Percentiles rank a stretch among this genome's conserved stretches.
Conservation (phyloP, 2,329 filamentous ascomycete species). For the Penicillium sp. region DNA sequence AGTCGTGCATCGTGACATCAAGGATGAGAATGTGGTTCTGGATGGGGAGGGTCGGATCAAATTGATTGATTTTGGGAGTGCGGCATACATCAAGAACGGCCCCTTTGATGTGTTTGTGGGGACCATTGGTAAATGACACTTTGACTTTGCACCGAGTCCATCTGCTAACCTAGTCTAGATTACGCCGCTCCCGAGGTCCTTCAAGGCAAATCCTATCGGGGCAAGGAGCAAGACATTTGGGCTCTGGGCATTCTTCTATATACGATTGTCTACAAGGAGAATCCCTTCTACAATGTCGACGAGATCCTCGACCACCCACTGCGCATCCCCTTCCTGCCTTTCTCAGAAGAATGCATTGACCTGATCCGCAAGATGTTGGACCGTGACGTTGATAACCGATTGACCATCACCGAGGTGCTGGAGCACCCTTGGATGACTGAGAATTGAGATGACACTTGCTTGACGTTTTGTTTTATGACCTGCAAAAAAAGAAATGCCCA, state of each 20-base stretch:
- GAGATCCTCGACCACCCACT: constrained; percentile 98
- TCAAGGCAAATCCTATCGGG: constrained; percentile 82
- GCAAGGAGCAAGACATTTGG: constrained; percentile 98
- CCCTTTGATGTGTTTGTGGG: constrained; percentile 99
- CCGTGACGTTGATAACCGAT: constrained; percentile 73
- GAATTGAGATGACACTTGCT: constrained; percentile 11
- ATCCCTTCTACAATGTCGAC: constrained; percentile 97
- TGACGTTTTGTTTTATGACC: constrained; percentile 7
- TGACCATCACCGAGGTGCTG: constrained; percentile 81
- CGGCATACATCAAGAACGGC: constrained; percentile 95
- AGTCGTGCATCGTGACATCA: constrained; percentile 96
- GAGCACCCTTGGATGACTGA: constrained; percentile 70
- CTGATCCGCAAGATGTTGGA: constrained; percentile 88
- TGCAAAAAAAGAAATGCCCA: constrained; percentile 13
- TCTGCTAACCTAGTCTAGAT: constrained; percentile 52
- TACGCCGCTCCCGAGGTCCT: constrained; percentile 98
- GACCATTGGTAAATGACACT: constrained; percentile 77
- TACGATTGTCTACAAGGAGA: constrained; percentile 99
- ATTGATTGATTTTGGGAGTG: constrained; percentile 95
- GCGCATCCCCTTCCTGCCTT: constrained; percentile 65
- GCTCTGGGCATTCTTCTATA: constrained; percentile 93
- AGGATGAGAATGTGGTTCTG: constrained; percentile 95
- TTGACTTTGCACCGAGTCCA: neutral
- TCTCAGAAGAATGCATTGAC: constrained; percentile 81
- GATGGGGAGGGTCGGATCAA: constrained; percentile 95